Conservation (phyloP, 2,329 filamentous ascomycete genomes). For the Pyricularia sp. region DNA sequence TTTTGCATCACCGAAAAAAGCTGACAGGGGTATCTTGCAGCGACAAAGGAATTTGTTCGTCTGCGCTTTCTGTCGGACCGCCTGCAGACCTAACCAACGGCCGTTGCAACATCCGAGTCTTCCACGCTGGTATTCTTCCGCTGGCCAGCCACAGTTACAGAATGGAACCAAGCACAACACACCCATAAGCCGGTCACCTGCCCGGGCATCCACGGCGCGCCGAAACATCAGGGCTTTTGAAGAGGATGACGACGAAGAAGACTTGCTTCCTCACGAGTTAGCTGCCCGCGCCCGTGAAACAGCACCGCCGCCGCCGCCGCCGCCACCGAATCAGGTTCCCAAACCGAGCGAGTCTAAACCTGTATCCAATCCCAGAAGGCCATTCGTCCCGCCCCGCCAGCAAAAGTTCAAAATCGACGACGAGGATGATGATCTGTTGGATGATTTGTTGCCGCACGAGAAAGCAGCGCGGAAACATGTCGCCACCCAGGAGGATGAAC, state of each 20-base stretch:
- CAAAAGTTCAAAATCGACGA: background rate
- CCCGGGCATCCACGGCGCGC: background rate
- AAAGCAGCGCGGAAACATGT: background rate
- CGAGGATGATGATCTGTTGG: background rate
- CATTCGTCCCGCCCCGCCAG: background rate
- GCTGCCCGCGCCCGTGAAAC: background rate
- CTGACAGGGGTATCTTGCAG: background rate
- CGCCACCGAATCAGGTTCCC: background rate
- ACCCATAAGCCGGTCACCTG: background rate
- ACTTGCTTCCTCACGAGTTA: constrained; percentile 4
- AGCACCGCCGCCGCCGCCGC: background rate
- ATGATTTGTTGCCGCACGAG: background rate
- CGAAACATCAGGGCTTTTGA: background rate
- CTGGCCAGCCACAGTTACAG: background rate
- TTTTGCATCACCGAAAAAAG: background rate
- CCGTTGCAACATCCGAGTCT: background rate
- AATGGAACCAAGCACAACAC: background rate
- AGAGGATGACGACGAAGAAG: background rate
- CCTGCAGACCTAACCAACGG: background rate
- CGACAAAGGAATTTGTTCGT: constrained; percentile 1
- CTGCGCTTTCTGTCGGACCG: background rate
- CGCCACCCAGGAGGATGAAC: background rate
- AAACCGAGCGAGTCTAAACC: background rate
- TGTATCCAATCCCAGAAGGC: background rate
- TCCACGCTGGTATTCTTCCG: background rate